Evolutionary conservation across 345 rosid genomes (phyloP), one percentile per base, ranked within the genome.

Genomic region (Eucalyptus curtisii): DNA sequence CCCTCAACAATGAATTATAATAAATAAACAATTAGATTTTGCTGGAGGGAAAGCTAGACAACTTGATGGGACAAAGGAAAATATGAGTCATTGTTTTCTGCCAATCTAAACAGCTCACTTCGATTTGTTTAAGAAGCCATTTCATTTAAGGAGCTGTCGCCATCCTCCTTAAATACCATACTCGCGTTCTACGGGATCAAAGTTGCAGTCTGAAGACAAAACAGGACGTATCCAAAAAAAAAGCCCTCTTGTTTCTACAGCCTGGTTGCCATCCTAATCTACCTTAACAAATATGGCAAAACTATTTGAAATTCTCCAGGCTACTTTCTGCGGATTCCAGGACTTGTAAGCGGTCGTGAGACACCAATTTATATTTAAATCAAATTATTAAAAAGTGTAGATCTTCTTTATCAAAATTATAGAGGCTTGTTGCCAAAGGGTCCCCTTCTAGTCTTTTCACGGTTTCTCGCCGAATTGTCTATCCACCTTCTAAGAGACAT

Each of bases 161-260:
- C 6, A 27, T 59, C n/a, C 66, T 59, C 31, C 66, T 8, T 55
- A 27, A 12, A 5, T 5, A 59, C n/a, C 66, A 25, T 25, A 5
- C 66, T 59, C 13, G 31, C 66, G 14, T 59, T 59, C 14, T 25
- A 59, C 25, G 31, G 3, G 66, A 59, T 59, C 4, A 27, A 27
- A 59, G n/a, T 59, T 1, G 3, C 66, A 25, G 66, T 59, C 8
- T 3, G 24, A 59, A 27, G n/a, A 59, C 66, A 59, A 59, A 59
- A 7, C 4, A 59, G 66, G 66, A 12, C 15, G 0, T 59, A 11
- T 5, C 13, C 1, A 0, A 3, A 59, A 25, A 57, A 10, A 25
- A 11, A 12, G 3, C 66, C 24, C 4, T 50, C 22, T 50, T 50
- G 55, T 52, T 19, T 3, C 66, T 59, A 5, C 2, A 25, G 66